Conservation (phyloP, 1,284 basidiomycete genomes). For the Apiotrichum brassicae region DNA sequence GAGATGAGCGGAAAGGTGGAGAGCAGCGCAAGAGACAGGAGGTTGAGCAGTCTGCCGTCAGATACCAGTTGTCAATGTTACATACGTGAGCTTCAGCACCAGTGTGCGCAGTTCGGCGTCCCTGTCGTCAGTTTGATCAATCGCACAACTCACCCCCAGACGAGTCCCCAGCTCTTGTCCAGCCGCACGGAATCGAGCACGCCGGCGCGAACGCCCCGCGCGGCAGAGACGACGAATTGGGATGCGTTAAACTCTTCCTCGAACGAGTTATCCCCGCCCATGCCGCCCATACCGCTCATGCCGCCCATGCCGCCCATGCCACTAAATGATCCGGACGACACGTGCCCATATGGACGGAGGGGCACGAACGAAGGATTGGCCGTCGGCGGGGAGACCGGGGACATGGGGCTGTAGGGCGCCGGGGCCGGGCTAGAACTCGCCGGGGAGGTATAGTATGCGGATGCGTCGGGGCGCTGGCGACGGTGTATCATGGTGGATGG, state of each 20-base stretch:
- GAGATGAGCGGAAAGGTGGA: conserved; percentile 39
- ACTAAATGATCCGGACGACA: no score
- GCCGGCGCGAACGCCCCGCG: conserved; percentile 13
- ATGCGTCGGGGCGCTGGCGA: not conserved
- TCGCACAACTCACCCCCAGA: conserved; percentile 35
- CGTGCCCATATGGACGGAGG: no score
- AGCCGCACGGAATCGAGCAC: conserved; percentile 32
- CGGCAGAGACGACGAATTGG: not conserved
- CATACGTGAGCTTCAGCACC: conserved; percentile 41
- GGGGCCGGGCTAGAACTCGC: no score
- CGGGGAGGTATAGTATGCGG: conserved; percentile 33
- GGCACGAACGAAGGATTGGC: no score
- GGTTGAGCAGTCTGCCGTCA: conserved; percentile 41
- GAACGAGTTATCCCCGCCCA: no score
- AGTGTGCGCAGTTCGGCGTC: conserved; percentile 41
- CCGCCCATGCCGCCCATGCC: no score
- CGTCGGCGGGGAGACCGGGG: no score
- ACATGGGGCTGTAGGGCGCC: no score
- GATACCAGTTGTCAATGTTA: not conserved
- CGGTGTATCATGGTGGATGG: not conserved
- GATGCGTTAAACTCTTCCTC: no score
- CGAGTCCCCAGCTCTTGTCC: conserved; percentile 35
- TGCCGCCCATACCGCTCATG: no score
- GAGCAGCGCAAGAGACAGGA: conserved; percentile 40
- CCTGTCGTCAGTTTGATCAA: conserved; percentile 20